Evolutionary conservation across 2,329 filamentous ascomycete genomes (phyloP).

Genomic region (Dactylonectria estremocensis): DNA sequence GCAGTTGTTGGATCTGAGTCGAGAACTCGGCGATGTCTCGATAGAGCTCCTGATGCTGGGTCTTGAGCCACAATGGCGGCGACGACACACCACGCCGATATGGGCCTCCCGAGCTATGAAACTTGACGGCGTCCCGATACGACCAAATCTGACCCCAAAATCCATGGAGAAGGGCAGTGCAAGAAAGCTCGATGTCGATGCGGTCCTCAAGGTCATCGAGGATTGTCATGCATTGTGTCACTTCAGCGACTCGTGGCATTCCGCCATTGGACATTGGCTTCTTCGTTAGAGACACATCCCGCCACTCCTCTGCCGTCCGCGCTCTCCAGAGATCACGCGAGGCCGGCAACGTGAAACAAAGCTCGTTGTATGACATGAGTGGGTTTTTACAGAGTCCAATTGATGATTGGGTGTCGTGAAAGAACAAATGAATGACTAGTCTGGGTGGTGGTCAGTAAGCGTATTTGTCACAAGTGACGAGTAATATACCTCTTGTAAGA

Average conservation of each 20-base stretch:
- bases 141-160: slow-evolving; percentile 47
- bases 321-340: slow-evolving; percentile 44
- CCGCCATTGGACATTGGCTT: slow-evolving; percentile 25
- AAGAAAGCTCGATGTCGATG: slow-evolving; percentile 41
- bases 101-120: slow-evolving; percentile 18
- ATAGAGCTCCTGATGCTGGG: slow-evolving; percentile 44
- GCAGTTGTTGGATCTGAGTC: slow-evolving; percentile 30
- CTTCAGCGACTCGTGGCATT: slow-evolving; percentile 40
- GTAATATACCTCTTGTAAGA: slow-evolving; percentile 42
- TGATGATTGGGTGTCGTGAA: slow-evolving; percentile 45
- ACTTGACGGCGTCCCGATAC: slow-evolving; percentile 42
- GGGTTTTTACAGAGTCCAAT: slow-evolving; percentile 41
- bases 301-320: slow-evolving; percentile 38
- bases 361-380: slow-evolving; percentile 43
- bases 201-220: slow-evolving; percentile 36
- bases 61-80: slow-evolving; percentile 38
- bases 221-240: slow-evolving; percentile 36
- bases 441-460: slow-evolving; percentile 35
- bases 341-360: slow-evolving; percentile 40
- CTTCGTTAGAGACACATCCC: slow-evolving; percentile 36
- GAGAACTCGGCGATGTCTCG: slow-evolving; percentile 37
- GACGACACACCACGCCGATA: slow-evolving; percentile 24
- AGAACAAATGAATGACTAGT: slow-evolving; percentile 42
- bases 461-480: neutral
- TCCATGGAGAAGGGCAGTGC: slow-evolving; percentile 38